These are phyloP conservation scores for Phytophthora palmivora DNA, from an alignment of 352 stramenopile genomes.

Conservation along the genomic window DNA sequence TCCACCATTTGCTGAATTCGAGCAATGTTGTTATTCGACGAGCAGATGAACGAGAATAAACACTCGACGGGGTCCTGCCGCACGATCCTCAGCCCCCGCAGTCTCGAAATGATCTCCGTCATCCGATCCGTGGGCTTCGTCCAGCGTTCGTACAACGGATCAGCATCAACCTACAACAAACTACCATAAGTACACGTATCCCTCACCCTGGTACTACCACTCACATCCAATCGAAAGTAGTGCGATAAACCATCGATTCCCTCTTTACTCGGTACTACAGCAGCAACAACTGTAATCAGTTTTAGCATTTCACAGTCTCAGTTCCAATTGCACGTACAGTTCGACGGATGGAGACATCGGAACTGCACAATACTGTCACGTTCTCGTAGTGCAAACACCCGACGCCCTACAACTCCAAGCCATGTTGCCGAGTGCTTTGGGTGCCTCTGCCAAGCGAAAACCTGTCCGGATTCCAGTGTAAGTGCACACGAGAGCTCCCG, in stretches of 20 bases:
- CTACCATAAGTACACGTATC: conserved; percentile 1
- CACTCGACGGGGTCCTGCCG: conserved; percentile 96
- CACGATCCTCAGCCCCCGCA: conserved; percentile 92
- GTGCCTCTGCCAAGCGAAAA: conserved; percentile 50
- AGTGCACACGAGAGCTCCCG: conserved; percentile 54
- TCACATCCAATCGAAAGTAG: conserved; percentile 93
- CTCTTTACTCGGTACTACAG: conserved; percentile 51
- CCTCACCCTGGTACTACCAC: background rate
- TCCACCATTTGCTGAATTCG: conserved; percentile 95
- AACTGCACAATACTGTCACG: conserved; percentile 45
- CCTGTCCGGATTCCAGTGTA: conserved; percentile 59
- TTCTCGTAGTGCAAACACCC: conserved; percentile 64
- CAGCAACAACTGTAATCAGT: conserved; percentile 5
- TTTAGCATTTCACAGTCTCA: background rate
- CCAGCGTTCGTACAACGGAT: conserved; percentile 87
- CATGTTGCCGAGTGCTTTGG: conserved; percentile 32
- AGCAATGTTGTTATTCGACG: conserved; percentile 98
- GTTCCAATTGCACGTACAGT: conserved; percentile 38
- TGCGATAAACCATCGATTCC: conserved; percentile 57
- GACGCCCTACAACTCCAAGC: conserved; percentile 55
- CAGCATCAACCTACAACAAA: conserved; percentile 30
- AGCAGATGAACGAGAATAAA: conserved; percentile 98
- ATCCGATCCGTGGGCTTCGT: conserved; percentile 64
- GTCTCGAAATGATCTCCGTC: conserved; percentile 65
- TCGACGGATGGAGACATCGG: conserved; percentile 68